Evolutionary conservation across 23 red algal genomes (phyloP), one percentile per base, ranked within the genome.

Genomic region (Cyanidioschyzon merolae): DNA sequence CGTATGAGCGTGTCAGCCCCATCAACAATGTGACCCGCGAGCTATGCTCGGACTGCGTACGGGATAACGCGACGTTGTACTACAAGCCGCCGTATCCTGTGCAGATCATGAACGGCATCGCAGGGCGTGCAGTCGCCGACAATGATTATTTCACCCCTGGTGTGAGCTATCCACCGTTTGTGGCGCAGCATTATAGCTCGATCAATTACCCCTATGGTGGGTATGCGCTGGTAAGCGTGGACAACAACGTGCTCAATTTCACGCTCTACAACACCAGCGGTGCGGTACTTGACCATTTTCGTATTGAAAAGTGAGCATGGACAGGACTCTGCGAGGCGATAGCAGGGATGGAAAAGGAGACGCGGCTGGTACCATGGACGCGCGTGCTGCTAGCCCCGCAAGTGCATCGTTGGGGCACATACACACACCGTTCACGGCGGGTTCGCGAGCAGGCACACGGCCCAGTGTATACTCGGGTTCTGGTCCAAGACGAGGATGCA

Each of bases 161-260:
- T 31, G 68, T 57, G 59, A 27, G 41, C 2, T 81, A 81, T 68
- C 78, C 78, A 17, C 45, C 54, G 7, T 81, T 59, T 67, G 78
- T 71, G 37, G 58, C 59, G 68, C 37, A 71, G 36, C 78, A 71
- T 21, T 58, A 58, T 1, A 71, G 68, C 68, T 39, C 38, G 24
- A 81, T 81, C 1, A 57, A 81, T 58, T 81, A 81, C 59, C 78
- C 78, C 38, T 81, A 71, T 81, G 78, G 38, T 32, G 78, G 78
- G 32, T 81, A 81, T 27, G 78, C 78, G 38, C 38, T 81, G 12
- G 78, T 81, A 18, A 34, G 59, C 2, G 78, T 81, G 18, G 68
- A 81, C 32, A 7, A 81, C 16, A 68, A 54, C 2, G 45, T 81
- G 39, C 68, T 81, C 45, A 81, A 81, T 15, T 81, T 81, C 59